Evolutionary conservation across 805 yeast species (phyloP).

Genomic region (Candida sanyiensis): DNA sequence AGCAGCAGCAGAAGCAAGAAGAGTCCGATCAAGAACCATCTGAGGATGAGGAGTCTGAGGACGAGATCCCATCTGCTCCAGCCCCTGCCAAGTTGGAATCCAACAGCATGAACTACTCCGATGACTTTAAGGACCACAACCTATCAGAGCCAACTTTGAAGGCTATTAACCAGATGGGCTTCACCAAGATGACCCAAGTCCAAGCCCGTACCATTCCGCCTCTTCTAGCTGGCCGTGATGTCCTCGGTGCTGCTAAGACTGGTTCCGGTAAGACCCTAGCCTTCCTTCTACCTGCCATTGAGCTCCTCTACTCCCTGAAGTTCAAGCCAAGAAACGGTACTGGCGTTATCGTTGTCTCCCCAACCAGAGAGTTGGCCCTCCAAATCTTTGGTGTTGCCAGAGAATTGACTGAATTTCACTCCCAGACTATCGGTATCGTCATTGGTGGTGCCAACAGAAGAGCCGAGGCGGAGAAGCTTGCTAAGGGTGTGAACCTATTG

Average conservation of each 20-base stretch:
- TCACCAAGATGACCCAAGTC: conserved; percentile 85
- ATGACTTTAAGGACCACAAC: conserved; percentile 43
- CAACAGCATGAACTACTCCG: conserved; percentile 30
- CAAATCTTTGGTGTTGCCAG: conserved; percentile 98
- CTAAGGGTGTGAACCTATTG: conserved; percentile 87
- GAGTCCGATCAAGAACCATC: conserved; percentile 16
- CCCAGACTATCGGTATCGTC: conserved; percentile 93
- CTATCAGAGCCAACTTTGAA: conserved; percentile 77
- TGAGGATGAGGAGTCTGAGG: conserved; percentile 16
- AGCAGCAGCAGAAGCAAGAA: conserved; percentile 15
- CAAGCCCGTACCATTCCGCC: conserved; percentile 97
- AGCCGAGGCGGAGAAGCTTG: conserved; percentile 92
- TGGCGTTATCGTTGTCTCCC: conserved; percentile 92
- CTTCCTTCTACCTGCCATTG: conserved; percentile 92
- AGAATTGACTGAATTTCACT: conserved; percentile 75
- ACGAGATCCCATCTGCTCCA: conserved; percentile 6
- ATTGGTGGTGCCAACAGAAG: conserved; percentile 98
- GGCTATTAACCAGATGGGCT: conserved; percentile 86
- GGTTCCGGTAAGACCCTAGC: conserved; percentile 99
- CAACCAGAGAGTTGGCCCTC: conserved; percentile 95
- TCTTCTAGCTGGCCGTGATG: conserved; percentile 91
- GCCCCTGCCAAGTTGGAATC: conserved; percentile 14
- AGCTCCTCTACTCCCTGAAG: conserved; percentile 79
- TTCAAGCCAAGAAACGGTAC: conserved; percentile 98
- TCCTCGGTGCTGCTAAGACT: conserved; percentile 98